These are phyloP conservation scores for Nannizziopsis arthrosporioides DNA, from an alignment of 2,329 filamentous ascomycete genomes.

Conservation along the genomic window DNA sequence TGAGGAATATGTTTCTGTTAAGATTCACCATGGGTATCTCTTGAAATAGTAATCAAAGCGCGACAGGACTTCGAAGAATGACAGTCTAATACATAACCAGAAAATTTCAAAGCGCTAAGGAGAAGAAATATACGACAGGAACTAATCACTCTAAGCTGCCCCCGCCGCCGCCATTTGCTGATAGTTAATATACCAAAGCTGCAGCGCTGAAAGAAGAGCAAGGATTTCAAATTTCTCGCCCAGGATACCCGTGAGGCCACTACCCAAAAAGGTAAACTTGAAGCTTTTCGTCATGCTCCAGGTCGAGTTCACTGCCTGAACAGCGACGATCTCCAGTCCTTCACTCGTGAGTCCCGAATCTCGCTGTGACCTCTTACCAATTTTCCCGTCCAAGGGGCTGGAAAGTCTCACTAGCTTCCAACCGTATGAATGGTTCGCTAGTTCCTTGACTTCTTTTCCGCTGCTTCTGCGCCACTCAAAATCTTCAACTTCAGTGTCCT, in stretches of 20 bases:
- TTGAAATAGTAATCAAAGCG: too few species aligned
- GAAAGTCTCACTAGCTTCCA: not conserved
- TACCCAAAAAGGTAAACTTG: not conserved
- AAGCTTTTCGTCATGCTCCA: not conserved
- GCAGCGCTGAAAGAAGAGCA: not conserved
- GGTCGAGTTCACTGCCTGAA: not conserved
- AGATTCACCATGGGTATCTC: too few species aligned
- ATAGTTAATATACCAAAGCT: not conserved
- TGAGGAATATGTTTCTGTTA: too few species aligned
- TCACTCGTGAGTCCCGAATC: not conserved
- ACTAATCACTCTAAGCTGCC: too few species aligned
- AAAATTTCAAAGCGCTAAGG: too few species aligned
- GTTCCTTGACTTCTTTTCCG: not conserved
- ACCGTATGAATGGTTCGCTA: not conserved
- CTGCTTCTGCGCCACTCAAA: not conserved
- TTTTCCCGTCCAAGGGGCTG: not conserved
- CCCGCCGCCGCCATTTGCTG: not conserved
- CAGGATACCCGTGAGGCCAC: not conserved
- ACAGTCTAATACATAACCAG: too few species aligned
- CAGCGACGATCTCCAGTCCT: not conserved
- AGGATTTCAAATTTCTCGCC: not conserved
- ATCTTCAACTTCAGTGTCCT: not conserved
- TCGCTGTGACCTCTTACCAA: not conserved
- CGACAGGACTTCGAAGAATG: too few species aligned
- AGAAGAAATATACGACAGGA: too few species aligned